Percentiles rank a stretch among this genome's conserved stretches.
phyloP scores from a whole-genome alignment of 345 rosid genomes.

The Raphanus sativus region DNA sequence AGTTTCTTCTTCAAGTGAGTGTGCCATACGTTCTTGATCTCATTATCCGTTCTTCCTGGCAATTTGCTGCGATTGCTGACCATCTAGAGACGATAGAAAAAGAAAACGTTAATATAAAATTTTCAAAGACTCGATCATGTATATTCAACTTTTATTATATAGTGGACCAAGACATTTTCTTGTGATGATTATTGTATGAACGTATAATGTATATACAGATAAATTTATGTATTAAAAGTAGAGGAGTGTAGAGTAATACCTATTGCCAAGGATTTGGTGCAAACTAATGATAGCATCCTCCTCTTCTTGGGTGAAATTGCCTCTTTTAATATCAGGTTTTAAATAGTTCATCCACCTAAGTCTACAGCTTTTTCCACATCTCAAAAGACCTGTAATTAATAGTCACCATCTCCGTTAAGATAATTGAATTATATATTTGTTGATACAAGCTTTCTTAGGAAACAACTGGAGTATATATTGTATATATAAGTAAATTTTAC shows the following conservation, averaged over 20 bases:
- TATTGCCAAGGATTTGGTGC: slow-evolving; percentile 75
- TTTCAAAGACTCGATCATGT: not conserved
- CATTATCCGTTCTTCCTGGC: slow-evolving; percentile 91
- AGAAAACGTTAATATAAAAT: slow-evolving; percentile 8
- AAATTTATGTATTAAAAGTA: not conserved
- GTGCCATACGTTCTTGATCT: slow-evolving; percentile 92
- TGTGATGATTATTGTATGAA: slow-evolving; percentile 22
- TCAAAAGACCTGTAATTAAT: slow-evolving; percentile 51
- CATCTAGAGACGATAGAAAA: slow-evolving; percentile 49
- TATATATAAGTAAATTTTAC: not conserved
- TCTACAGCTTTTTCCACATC: slow-evolving; percentile 87
- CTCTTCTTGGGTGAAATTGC: slow-evolving; percentile 71
- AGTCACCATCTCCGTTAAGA: not conserved
- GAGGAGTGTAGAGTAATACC: slow-evolving; percentile 24
- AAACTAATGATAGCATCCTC: slow-evolving; percentile 69
- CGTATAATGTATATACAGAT: slow-evolving; percentile 17
- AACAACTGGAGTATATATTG: not conserved
- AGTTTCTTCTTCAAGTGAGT: slow-evolving; percentile 83
- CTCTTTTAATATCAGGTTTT: slow-evolving; percentile 81
- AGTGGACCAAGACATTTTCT: slow-evolving; percentile 27
- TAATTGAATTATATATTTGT: not conserved
- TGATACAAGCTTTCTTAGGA: not conserved
- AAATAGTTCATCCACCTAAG: slow-evolving; percentile 77
- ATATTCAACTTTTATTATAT: not conserved
- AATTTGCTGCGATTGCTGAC: slow-evolving; percentile 83